Base-by-base conservation (phyloP, 176 grass and related monocot genomes). In the Juncus inflexus region DNA sequence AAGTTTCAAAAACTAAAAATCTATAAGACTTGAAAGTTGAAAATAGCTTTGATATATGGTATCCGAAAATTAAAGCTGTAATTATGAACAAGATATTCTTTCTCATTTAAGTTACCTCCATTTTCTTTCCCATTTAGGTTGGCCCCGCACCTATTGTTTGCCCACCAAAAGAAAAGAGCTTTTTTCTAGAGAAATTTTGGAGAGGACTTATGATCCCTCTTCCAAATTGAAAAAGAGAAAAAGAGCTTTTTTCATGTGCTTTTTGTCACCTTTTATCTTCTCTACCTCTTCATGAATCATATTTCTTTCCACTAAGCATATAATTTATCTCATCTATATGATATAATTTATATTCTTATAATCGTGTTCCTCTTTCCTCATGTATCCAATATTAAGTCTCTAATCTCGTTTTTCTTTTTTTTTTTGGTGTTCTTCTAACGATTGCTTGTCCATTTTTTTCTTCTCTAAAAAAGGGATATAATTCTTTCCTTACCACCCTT, bases 401-500 rank as follows among this genome's bases (percentile, higher is more conserved):
- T 28, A 51, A 70, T 70, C 67, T 57, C 67, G 38, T 70, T 70
- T 51, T 40, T 70, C 36, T 42, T 69, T 56, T 10, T 58, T 66
- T 70, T 56, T 38, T 58, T 36, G 54, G 41, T 41, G 40, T 35
- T 12, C 38, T 7, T n/a, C 15, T n/a, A 16, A 28, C 19, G 19
- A 28, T 28, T 13, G 14, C 66, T 37, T 40, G 38, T 6, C 36
- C 6, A 42, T 57, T 39, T 69, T 50, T 9, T 28, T 28, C 6
- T 47, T 47, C 43, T 47, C 9, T 47, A 47, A 5, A 38, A 56
- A 55, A 37, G 13, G 15, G 40, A 13, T 8, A 55, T 55, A 55
- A 47, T 47, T 52, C 37, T 37, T 10, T 62, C 53, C 12, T 40
- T 58, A 47, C 36, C 6, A 42, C 40, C 19, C 39, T 69, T 50